Percentiles rank a stretch among this genome's conserved stretches.
phyloP scores from a whole-genome alignment of 2,329 filamentous ascomycete species.

The Chlorencoelia australis region DNA sequence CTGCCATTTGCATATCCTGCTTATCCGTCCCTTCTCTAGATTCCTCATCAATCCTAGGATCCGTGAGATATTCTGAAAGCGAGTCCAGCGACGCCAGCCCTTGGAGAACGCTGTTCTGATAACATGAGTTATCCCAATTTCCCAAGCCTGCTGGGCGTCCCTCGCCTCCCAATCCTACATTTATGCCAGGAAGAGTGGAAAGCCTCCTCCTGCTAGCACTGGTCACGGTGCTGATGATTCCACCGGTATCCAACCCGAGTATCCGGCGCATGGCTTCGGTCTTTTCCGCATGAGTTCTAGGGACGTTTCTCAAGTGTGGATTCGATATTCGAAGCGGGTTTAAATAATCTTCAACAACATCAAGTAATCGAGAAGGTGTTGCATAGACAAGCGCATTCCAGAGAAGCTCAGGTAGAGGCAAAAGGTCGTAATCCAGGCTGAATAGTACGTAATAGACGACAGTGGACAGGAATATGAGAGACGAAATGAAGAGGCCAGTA shows the following conservation, averaged over 20 bases:
- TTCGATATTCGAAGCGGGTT: slow-evolving; percentile 37
- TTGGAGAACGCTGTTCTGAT: slow-evolving; percentile 93
- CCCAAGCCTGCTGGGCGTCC: slow-evolving; percentile 59
- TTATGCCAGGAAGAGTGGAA: slow-evolving; percentile 33
- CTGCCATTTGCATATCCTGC: slow-evolving; percentile 25
- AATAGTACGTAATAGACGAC: slow-evolving; percentile 24
- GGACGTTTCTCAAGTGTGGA: slow-evolving; percentile 28
- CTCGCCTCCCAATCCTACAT: slow-evolving; percentile 28
- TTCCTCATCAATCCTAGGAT: slow-evolving; percentile 29
- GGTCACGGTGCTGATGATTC: slow-evolving; percentile 47
- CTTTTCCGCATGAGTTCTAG: slow-evolving; percentile 45
- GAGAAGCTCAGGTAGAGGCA: slow-evolving; percentile 37
- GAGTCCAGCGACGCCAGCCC: slow-evolving; percentile 66
- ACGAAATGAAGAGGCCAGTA: slow-evolving; percentile 14
- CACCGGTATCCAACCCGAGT: slow-evolving; percentile 45
- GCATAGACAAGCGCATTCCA: slow-evolving; percentile 52
- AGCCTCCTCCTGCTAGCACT: slow-evolving; percentile 47
- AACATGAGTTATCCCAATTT: slow-evolving; percentile 93
- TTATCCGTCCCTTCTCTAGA: slow-evolving; percentile 10
- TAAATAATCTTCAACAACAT: slow-evolving; percentile 39
- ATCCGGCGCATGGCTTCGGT: slow-evolving; percentile 54
- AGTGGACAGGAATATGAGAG: slow-evolving; percentile 18
- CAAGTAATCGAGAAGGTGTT: slow-evolving; percentile 46
- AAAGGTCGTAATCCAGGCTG: slow-evolving; percentile 26
- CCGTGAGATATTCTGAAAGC: slow-evolving; percentile 55